A percentile compares a stretch with the other conserved stretches of the same genome.
Conservation (phyloP, 352 stramenopile species). For the Pythium brachiatum region DNA sequence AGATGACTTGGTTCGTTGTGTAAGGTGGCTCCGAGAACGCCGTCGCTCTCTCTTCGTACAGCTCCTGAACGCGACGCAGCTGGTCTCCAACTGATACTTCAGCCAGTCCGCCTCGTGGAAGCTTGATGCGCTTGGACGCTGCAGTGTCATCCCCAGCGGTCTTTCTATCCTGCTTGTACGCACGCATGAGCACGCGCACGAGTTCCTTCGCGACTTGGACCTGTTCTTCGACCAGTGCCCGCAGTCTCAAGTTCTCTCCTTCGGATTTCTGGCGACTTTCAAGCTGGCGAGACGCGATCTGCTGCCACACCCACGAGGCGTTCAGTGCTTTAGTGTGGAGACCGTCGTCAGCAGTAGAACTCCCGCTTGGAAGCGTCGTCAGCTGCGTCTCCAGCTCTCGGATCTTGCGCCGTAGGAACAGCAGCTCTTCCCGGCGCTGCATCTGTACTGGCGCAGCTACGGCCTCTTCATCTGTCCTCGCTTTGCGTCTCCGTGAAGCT, state of each 20-base stretch:
- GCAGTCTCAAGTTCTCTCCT: neutral
- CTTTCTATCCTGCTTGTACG: neutral
- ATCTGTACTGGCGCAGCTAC: neutral
- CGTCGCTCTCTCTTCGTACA: neutral
- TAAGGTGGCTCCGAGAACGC: neutral
- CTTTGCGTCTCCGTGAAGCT: neutral
- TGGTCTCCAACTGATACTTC: neutral
- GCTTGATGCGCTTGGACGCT: neutral
- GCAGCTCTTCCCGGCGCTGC: constrained; percentile 9
- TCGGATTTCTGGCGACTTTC: neutral
- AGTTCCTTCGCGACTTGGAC: neutral
- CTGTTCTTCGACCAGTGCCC: neutral
- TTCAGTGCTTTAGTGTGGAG: neutral
- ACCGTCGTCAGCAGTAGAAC: neutral
- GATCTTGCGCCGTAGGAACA: constrained; percentile 13
- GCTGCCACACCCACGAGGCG: neutral
- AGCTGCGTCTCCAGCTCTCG: neutral
- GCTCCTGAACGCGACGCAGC: neutral
- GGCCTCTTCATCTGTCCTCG: neutral
- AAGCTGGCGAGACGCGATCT: neutral
- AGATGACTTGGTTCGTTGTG: neutral
- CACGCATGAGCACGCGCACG: neutral
- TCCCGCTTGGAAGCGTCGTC: neutral
- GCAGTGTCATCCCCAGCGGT: neutral
- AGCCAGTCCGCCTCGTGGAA: neutral